These are phyloP conservation scores for Diphasiastrum complanatum DNA, from an alignment of 83 land plant species.

Conservation along the genomic window DNA sequence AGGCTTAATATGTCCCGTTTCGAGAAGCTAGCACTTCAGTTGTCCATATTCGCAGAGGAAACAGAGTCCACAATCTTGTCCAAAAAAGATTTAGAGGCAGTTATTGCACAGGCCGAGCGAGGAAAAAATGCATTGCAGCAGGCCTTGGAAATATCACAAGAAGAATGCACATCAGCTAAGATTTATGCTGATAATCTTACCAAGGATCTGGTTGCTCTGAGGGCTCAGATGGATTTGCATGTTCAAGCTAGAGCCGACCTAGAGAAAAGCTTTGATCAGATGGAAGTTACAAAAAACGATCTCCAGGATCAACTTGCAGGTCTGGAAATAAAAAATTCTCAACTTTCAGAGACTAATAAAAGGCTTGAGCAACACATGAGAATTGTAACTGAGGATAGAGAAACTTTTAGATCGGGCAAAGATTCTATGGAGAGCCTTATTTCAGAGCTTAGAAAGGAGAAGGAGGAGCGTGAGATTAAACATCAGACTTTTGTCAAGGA, in stretches of 20 bases:
- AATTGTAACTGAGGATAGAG: conserved; percentile 44
- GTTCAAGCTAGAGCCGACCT: conserved; percentile 33
- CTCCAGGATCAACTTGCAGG: conserved; percentile 42
- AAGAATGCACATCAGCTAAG: too few relatives aligned
- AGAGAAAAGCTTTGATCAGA: conserved; percentile 38
- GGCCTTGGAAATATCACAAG: conserved; percentile 21
- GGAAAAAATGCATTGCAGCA: conserved; percentile 31
- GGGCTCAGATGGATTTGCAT: conserved; percentile 25
- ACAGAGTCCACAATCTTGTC: conserved; percentile 11
- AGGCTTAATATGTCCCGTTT: conserved; percentile 11
- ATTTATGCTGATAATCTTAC: too few relatives aligned
- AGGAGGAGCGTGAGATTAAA: conserved; percentile 23
- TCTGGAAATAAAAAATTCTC: conserved; percentile 50
- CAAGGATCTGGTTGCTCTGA: conserved; percentile 26
- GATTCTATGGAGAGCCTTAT: conserved; percentile 24
- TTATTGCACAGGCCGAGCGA: conserved; percentile 15
- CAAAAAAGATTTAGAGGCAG: conserved; percentile 16
- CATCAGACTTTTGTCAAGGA: conserved; percentile 17
- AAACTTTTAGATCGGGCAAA: conserved; percentile 29
- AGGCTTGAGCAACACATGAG: conserved; percentile 55
- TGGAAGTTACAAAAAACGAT: conserved; percentile 34
- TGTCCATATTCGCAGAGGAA: conserved; percentile 26
- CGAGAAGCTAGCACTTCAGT: conserved; percentile 10
- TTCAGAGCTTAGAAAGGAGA: conserved; percentile 30
- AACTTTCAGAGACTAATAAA: conserved; percentile 46